Base-by-base conservation (phyloP, 148 eudicot species). In the Vaccinium vitisidaea region DNA sequence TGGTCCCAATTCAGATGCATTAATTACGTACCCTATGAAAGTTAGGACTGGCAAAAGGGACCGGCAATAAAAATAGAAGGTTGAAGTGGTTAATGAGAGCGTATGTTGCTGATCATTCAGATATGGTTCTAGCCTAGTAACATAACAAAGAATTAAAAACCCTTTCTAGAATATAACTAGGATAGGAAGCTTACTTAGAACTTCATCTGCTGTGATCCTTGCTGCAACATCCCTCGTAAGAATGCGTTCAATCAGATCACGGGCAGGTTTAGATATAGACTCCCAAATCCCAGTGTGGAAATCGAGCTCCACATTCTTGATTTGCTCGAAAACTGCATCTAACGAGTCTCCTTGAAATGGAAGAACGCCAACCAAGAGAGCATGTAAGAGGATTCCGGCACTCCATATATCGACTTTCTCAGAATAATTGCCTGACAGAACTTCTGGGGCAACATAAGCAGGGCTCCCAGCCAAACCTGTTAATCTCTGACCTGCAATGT, bases 381-480 rank as follows among this genome's bases (percentile, higher is more conserved):
- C 99, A 83, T 97, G 93, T 50, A 95, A 86, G 56, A 97, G 98
- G 81, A 97, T 89, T 86, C 99, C 99, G 27, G 98, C 98, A 90
- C 99, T 96, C 98, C 99, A 96, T 63, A 96, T 86, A 83, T 96
- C 99, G 73, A 90, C 98, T 89, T 94, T 95, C 90, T 96, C 98
- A 18, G 92, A 88, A 82, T 96, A 96, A 84, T 90, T 83, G 76
- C 97, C 96, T 5, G 87, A 85, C 71, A 97, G 36, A 82, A 97
- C 95, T 89, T 95, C 99, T 70, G 99, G 99, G 80, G 99, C 98
- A 71, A 97, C 98, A 88, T 97, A 97, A 67, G 96, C 98, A 18
- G 99, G 99, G 79, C 99, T 97, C 81, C 99, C 99, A 84, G 97
- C 99, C 86, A 95, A 79, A 78, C 99, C 99, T 83, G 88, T 82